Conservation (phyloP, 495 filamentous ascomycete genomes). For the Hapsidospora chrysogenum region DNA sequence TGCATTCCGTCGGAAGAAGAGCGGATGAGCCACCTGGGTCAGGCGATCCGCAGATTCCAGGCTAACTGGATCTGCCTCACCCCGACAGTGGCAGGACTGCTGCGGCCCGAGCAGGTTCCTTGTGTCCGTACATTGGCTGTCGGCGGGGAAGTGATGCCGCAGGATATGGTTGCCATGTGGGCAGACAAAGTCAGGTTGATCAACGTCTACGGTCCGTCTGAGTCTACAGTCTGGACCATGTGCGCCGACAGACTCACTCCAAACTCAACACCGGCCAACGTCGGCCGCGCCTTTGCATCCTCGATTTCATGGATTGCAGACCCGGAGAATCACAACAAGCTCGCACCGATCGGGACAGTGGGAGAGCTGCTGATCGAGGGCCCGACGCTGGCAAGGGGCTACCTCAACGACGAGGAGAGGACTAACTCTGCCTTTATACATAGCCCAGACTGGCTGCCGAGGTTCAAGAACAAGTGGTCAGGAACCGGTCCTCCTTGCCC, state of each 20-base stretch:
- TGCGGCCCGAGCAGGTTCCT: not conserved
- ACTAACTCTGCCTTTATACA: conserved; percentile 30
- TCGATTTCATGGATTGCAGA: conserved; percentile 39
- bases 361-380: conserved; percentile 49
- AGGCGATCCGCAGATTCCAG: too few relatives aligned
- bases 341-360: conserved; percentile 39
- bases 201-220: not conserved
- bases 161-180: not conserved
- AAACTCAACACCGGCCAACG: conserved; percentile 7
- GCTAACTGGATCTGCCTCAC: not conserved
- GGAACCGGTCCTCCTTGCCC: not conserved
- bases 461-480: too few relatives aligned
- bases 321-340: conserved; percentile 26
- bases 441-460: conserved; percentile 32
- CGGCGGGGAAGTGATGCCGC: not conserved
- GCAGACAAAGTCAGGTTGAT: not conserved
- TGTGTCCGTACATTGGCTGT: not conserved
- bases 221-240: not conserved
- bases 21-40: not conserved
- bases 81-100: not conserved
- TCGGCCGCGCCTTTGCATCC: conserved; percentile 25
- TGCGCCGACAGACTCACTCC: not conserved
- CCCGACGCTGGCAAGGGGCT: conserved; percentile 31
- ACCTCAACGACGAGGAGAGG: conserved; percentile 26
- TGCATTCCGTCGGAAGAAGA: conserved; percentile 27